Base-by-base conservation (phyloP, 352 stramenopile species). In the Phytophthora macrochlamydospora region DNA sequence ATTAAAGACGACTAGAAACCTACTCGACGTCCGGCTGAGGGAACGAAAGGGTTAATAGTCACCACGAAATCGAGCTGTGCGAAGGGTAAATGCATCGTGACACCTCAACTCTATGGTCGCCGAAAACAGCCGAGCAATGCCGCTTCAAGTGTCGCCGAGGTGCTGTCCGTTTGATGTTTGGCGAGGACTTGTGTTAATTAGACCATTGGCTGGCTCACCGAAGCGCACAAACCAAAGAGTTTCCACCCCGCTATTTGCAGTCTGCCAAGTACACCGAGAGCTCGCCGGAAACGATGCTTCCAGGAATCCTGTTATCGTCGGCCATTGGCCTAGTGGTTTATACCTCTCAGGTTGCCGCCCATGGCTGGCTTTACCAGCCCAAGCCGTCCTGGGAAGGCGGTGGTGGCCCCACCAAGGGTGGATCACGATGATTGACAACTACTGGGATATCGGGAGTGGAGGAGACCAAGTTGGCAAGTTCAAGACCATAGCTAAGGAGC, bases 401-500 rank as follows among this genome's bases (percentile, higher is more conserved):
- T 33, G 35, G 11, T 2, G 28, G 53, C 4, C 51, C 37, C 13
- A 53, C 59, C 14, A 45, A 52, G 4, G 18, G 18, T 76, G 59
- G 64, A 40, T 76, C 29, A 55, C 59, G 0, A 3, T 65, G 38
- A 60, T 70, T 13, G 56, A 69, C 37, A 69, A 76, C 31, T 78
- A 70, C 55, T 78, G 71, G 71, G 53, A 73, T 7, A 65, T 78
- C 9, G 71, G 71, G 9, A 63, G 37, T 18, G 62, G 59, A 2
- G 71, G 61, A 5, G 66, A 78, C 58, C 62, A 75, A 69, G 50
- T 67, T 38, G 67, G 62, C 42, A 68, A 51, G 32, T 78, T 64
- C 51, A 70, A 71, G 51, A 68, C 52, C 1, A 66, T 78, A 55
- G 56, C 71, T 9, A 61, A 62, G 33, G 56, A 78, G 55, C 70